Evolutionary conservation across 371 early-diverging fungal genomes (phyloP), one percentile per base, ranked within the genome.

Genomic region (Fennellomyces sp.): DNA sequence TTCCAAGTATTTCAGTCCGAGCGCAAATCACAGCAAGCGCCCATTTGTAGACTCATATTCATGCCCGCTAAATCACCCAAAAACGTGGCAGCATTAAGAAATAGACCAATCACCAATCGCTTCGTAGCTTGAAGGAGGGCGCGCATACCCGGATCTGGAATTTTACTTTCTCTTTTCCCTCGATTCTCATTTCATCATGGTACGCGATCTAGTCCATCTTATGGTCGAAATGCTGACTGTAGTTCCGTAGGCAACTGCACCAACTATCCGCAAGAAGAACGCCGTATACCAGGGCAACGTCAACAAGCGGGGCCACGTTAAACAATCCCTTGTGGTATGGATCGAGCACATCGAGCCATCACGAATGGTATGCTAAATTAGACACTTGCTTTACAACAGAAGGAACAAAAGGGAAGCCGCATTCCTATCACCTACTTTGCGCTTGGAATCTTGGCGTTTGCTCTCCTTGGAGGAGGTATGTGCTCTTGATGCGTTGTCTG

Each of bases 271-370:
- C 33, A 65, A 75, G 55, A 75, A 75, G 66, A 75, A 75, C 12
- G 66, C 63, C 51, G 62, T 68, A 28, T 75, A 75, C 55, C 75
- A 75, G 50, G 51, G 60, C 49, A 75, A 75, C 12, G 63, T 75
- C 38, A 62, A 66, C 58, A 68, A 70, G 56, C 71, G 75, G 56
- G 75, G 75, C 8, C 68, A 70, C 39, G 75, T 75, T n/a, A 75
- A 75, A 53, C 30, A 60, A 13, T 60, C 66, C 35, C 56, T 75
- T 54, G 69, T 70, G 36, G 26, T 23, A 48, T 31, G 10, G 38
- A n/a, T 33, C 28, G 36, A 49, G n/a, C 19, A 19, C 10, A 31
- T 19, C 2, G n/a, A 13, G n/a, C 31, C 29, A 23, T 35, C 27
- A 35, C 19, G 15, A n/a, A 5, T 41, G n/a, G n/a, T n/a, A n/a